Base-by-base conservation (phyloP, 2,329 filamentous ascomycete species). In the Ramichloridium luteum region DNA sequence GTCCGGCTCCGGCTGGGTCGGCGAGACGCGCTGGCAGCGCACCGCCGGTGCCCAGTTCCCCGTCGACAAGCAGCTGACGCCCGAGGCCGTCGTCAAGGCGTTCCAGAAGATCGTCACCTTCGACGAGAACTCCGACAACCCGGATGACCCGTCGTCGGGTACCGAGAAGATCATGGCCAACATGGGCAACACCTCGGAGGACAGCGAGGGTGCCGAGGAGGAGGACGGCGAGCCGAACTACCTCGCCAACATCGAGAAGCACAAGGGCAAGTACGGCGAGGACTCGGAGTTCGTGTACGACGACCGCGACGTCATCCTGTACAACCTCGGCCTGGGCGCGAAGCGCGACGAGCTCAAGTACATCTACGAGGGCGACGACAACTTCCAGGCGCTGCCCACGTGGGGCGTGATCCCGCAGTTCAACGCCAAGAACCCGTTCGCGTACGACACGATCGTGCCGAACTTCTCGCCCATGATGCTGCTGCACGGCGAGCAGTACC, bases 391-490 rank as follows among this genome's bases (percentile, higher is more conserved):
- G 32, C 68, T 96, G 32, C 90, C 90, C 32, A 92, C 85, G n/a
- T 98, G 82, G 51, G 90, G 86, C 56, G 90, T 96, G 40, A 78
- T 98, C 49, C 90, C 90, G n/a, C 80, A 77, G 49, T 94, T 96
- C 65, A 80, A 80, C 61, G 78, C 84, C 38, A 70, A 80, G 45
- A 65, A 76, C 39, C 83, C 88, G 16, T 96, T 80, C 66, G 75
- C 68, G 58, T 70, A 90, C 49, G 73, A 76, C 52, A 74, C 86
- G 35, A 72, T 98, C 39, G 80, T 96, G 16, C 85, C 86, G 57
- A 93, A 96, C 69, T 98, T 94, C 68, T 84, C 75, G 22, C 88
- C 86, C 40, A 94, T 93, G 84, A 94, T 94, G 85, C 75, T 98
- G 30, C 79, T 98, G 14, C 90, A 98, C 64, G 90, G 90, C 54